A percentile compares a stretch with the other conserved stretches of the same genome.
These are phyloP conservation scores for Ensete glaucum DNA, from an alignment of 176 grass and related monocot genomes.

Conservation along the genomic window DNA sequence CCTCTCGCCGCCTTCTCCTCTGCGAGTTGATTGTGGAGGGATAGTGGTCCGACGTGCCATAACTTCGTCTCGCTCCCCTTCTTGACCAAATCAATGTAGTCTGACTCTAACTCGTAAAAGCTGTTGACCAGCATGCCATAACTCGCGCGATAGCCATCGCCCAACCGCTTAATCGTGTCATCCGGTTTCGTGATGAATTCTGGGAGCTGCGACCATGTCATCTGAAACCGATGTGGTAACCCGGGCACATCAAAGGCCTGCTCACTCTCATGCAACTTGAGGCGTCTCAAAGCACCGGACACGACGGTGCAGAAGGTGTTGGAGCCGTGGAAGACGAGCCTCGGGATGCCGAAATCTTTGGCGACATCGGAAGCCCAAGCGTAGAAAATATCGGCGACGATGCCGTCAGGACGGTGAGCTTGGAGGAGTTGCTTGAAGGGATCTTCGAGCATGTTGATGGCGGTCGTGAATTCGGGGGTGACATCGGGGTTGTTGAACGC, in stretches of 20 bases:
- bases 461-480: constrained; percentile 20
- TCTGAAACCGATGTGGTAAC: background rate
- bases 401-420: constrained; percentile 24
- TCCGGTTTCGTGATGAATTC: too few species aligned
- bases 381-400: constrained; percentile 46
- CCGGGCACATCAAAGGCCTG: constrained; percentile 7
- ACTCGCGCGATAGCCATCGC: background rate
- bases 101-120: constrained; percentile 15
- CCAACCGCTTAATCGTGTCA: too few species aligned
- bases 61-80: background rate
- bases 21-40: background rate
- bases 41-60: constrained; percentile 8
- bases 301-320: background rate
- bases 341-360: constrained; percentile 26
- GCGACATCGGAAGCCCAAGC: constrained; percentile 27
- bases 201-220: constrained; percentile 3
- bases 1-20: background rate
- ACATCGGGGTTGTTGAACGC: constrained; percentile 1
- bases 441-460: background rate
- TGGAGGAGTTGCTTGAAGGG: constrained; percentile 33
- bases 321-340: constrained; percentile 39
- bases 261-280: background rate
- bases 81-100: background rate
- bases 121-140: constrained; percentile 7
- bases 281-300: background rate